Evolutionary conservation across 2,329 filamentous ascomycete genomes (phyloP).

Genomic region (Aspergillus brasiliensis): DNA sequence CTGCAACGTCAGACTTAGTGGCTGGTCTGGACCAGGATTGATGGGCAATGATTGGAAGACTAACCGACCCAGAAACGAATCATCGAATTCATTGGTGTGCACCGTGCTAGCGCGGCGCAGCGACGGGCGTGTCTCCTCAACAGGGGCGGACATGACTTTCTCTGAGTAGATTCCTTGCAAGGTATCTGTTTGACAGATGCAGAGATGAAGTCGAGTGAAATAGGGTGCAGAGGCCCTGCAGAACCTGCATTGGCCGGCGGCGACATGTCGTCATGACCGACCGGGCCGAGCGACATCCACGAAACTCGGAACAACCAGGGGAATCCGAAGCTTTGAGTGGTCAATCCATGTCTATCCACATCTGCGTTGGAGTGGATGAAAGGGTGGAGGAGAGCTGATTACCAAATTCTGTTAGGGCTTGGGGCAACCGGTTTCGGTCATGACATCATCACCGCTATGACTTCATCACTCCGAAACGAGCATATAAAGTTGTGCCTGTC

Average conservation of each 20-base stretch:
- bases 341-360: neutral
- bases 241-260: neutral
- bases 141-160: neutral
- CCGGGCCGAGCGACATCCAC: neutral
- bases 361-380: neutral
- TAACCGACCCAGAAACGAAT: constrained; percentile 27
- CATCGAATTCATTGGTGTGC: constrained; percentile 29
- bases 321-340: neutral
- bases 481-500: neutral
- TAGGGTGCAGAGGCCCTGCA: neutral
- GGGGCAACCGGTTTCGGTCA: neutral
- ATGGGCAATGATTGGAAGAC: neutral
- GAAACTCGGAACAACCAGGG: neutral
- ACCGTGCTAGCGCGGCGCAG: constrained; percentile 22
- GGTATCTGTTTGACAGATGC: neutral
- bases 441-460: constrained; percentile 4
- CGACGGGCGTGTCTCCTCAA: constrained; percentile 3
- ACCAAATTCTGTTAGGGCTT: neutral
- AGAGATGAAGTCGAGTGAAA: neutral
- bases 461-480: neutral
- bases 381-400: neutral
- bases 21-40: no score
- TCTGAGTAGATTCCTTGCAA: neutral
- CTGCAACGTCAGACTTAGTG: constrained; percentile 10
- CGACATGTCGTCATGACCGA: constrained; percentile 21